Evolutionary conservation across 2,329 filamentous ascomycete species (phyloP).

Genomic region (Cytospora piceicola): DNA sequence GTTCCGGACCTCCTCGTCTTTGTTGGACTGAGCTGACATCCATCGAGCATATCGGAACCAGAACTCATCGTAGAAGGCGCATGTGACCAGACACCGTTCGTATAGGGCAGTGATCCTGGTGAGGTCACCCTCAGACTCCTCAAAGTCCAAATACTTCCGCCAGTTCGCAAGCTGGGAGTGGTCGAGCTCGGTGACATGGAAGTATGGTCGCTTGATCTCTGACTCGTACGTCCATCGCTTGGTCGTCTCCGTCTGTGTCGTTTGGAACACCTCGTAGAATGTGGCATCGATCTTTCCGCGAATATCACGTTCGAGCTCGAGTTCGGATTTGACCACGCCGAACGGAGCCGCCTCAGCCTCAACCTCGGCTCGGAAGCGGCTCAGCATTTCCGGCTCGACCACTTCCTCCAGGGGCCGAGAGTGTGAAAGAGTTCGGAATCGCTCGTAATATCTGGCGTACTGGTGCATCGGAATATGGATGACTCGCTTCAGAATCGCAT

Average conservation of each 20-base stretch:
- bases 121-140: constrained; percentile 82
- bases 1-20: constrained; percentile 87
- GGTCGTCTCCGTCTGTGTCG: constrained; percentile 83
- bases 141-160: constrained; percentile 96
- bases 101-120: constrained; percentile 80
- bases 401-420: constrained; percentile 74
- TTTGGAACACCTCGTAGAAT: constrained; percentile 79
- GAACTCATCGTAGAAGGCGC: constrained; percentile 94
- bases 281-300: constrained; percentile 77
- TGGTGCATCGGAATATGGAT: constrained; percentile 94
- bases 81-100: constrained; percentile 90
- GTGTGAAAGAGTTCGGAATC: constrained; percentile 78
- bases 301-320: constrained; percentile 83
- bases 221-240: constrained; percentile 96
- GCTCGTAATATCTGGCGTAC: constrained; percentile 92
- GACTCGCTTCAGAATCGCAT: constrained; percentile 79
- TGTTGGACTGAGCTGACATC: constrained; percentile 81
- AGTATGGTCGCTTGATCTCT: constrained; percentile 94
- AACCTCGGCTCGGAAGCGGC: constrained; percentile 72
- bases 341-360: constrained; percentile 63
- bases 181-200: constrained; percentile 92
- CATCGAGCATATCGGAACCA: constrained; percentile 97
- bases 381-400: constrained; percentile 68
- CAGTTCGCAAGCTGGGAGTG: constrained; percentile 84
- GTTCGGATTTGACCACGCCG: constrained; percentile 60